These are phyloP conservation scores for Monosporascus sp. DNA, from an alignment of 2,329 filamentous ascomycete genomes.

Conservation along the genomic window DNA sequence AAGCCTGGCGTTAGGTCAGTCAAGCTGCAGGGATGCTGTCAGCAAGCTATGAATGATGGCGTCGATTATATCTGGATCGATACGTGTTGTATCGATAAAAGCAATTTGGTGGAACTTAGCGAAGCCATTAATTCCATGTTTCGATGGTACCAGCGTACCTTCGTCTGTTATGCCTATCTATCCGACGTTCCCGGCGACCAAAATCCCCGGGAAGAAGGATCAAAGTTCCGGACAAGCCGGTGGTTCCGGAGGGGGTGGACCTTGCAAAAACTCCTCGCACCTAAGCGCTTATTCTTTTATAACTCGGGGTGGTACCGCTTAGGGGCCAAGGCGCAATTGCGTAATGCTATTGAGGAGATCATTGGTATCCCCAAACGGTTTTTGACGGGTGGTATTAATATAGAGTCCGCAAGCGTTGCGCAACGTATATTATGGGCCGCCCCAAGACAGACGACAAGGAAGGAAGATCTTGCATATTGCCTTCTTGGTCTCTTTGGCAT, in stretches of 20 bases:
- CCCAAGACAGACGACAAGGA: background rate
- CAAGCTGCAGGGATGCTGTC: background rate
- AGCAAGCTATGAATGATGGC: background rate
- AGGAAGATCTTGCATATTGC: background rate
- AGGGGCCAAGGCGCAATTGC: background rate
- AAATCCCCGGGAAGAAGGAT: background rate
- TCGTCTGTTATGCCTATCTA: background rate
- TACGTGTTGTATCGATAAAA: background rate
- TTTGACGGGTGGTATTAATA: background rate
- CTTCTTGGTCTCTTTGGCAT: background rate
- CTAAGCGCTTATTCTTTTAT: background rate
- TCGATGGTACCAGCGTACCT: background rate
- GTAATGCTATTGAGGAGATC: background rate
- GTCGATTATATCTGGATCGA: background rate
- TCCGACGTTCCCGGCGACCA: background rate
- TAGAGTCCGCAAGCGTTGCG: background rate
- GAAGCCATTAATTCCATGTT: background rate
- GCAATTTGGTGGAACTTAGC: background rate
- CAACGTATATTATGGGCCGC: background rate
- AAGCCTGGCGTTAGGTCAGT: too few relatives aligned
- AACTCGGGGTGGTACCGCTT: background rate
- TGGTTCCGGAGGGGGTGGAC: background rate
- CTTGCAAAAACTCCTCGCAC: background rate
- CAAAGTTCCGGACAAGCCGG: background rate
- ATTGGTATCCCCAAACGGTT: background rate